Percentiles rank a stretch among this genome's conserved stretches.
These are phyloP conservation scores for Penicillium soppii DNA, from an alignment of 495 filamentous ascomycete genomes.

Conservation along the genomic window DNA sequence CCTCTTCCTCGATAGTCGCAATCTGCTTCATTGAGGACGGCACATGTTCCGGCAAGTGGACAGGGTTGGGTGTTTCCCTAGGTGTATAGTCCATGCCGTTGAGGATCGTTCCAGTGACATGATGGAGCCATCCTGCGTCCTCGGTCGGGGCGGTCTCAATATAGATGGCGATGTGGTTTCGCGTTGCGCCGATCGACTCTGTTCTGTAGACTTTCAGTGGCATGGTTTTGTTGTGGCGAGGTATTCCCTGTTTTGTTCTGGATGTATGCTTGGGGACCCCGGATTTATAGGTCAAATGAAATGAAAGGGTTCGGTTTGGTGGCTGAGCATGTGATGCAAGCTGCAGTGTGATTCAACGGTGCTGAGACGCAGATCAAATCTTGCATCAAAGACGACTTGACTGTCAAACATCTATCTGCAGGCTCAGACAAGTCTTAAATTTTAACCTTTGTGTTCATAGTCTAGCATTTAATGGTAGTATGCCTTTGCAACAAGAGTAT, in stretches of 20 bases:
- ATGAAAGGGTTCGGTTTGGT: background rate
- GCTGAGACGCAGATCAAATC: no score
- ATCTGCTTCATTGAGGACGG: constrained; percentile 6
- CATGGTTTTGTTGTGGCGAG: background rate
- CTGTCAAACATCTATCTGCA: no score
- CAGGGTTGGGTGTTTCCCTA: constrained; percentile 1
- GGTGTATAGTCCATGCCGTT: constrained; percentile 10
- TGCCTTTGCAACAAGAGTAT: no score
- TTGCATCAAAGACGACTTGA: no score
- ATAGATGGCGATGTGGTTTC: constrained; percentile 13
- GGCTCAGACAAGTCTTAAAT: no score
- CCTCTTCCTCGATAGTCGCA: constrained; percentile 5
- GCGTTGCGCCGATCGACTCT: constrained; percentile 1
- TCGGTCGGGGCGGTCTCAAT: constrained; percentile 10
- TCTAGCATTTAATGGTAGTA: no score
- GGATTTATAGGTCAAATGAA: background rate
- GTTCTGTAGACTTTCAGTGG: constrained; percentile 4
- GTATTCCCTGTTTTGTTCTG: no score
- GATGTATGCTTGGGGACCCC: background rate
- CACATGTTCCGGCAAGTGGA: constrained; percentile 2
- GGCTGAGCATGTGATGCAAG: background rate
- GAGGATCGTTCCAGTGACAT: constrained; percentile 13
- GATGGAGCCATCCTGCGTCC: constrained; percentile 4
- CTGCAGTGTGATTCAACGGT: no score
- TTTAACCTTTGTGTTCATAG: no score